Evolutionary conservation across 495 filamentous ascomycete species (phyloP).

Genomic region (Pyrenula massariospora): DNA sequence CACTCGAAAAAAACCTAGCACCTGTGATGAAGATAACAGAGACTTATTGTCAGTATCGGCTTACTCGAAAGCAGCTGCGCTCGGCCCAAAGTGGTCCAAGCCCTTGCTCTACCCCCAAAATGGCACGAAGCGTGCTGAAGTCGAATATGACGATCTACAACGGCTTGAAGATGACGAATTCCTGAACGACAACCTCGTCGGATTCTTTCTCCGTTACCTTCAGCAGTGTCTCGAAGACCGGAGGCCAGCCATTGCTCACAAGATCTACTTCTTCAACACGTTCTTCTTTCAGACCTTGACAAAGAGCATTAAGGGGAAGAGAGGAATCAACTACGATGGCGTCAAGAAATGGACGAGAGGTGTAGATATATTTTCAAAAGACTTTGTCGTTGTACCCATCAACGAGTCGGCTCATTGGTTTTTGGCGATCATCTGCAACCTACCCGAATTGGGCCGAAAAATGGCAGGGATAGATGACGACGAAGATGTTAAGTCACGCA

Average conservation of each 20-base stretch:
- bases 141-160: constrained; percentile 67
- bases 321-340: constrained; percentile 61
- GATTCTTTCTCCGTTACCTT: constrained; percentile 71
- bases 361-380: constrained; percentile 72
- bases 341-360: constrained; percentile 84
- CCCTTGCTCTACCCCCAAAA: constrained; percentile 58
- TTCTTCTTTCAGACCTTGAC: constrained; percentile 78
- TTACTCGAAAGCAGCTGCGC: neutral
- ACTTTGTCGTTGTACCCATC: constrained; percentile 86
- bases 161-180: constrained; percentile 76
- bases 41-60: neutral
- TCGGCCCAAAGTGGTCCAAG: constrained; percentile 17
- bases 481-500: neutral
- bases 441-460: constrained; percentile 38
- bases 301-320: constrained; percentile 39
- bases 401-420: constrained; percentile 88
- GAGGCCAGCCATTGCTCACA: constrained; percentile 43
- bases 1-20: neutral
- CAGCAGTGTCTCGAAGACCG: constrained; percentile 49
- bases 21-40: neutral
- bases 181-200: constrained; percentile 84
- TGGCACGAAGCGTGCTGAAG: constrained; percentile 60
- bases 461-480: constrained; percentile 10
- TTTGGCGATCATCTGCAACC: constrained; percentile 89
- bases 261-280: constrained; percentile 80